Evolutionary conservation across 2,329 filamentous ascomycete genomes (phyloP).

Genomic region (Blastomyces gilchristii): DNA sequence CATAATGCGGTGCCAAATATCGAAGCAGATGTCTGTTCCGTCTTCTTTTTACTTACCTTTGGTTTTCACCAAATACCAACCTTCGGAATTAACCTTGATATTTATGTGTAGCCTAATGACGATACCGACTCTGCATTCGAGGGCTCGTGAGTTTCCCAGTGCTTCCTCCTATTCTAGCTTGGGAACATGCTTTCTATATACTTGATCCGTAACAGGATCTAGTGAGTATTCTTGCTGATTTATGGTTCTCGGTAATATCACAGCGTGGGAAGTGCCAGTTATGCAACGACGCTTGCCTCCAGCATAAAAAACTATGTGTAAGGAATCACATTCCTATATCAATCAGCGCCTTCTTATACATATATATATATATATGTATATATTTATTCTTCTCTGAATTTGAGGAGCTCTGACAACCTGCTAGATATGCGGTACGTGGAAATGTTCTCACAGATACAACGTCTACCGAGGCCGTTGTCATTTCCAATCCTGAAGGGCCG

Average conservation of each 20-base stretch:
- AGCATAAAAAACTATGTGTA: slow-evolving; percentile 18
- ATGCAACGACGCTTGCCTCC: slow-evolving; percentile 15
- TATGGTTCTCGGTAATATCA: background rate
- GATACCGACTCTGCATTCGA: background rate
- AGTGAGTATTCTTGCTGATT: background rate
- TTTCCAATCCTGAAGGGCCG: no score
- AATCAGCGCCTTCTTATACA: background rate
- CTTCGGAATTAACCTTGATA: background rate
- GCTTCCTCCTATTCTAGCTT: background rate
- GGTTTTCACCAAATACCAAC: background rate
- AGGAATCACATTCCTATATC: background rate
- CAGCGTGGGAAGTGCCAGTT: slow-evolving; percentile 10
- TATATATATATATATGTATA: background rate
- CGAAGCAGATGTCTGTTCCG: slow-evolving; percentile 6
- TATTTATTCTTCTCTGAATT: no score
- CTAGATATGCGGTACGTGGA: slow-evolving; percentile 4
- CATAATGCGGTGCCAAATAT: background rate
- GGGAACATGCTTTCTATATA: background rate
- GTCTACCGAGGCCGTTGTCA: background rate
- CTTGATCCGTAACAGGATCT: background rate
- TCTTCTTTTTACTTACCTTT: no score
- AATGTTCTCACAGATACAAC: background rate
- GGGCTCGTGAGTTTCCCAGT: background rate
- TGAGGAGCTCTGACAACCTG: background rate
- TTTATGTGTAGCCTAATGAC: background rate